Evolutionary conservation across 805 yeast species (phyloP), one percentile per base, ranked within the genome.

Genomic region (Tetrapisispora arboricola): DNA sequence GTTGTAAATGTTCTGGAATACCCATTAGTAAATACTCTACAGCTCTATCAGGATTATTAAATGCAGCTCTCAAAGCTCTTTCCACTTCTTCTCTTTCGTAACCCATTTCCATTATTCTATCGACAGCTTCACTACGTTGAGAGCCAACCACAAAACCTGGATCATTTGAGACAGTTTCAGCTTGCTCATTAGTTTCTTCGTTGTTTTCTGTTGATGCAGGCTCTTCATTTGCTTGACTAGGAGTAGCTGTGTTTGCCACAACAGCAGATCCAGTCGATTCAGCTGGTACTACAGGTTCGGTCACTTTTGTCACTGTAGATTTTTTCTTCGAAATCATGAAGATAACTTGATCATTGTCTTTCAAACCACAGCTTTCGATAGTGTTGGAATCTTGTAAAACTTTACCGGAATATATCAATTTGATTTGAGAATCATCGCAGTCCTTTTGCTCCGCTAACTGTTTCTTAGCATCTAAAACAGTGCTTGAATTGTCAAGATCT

Each of bases 21-120:
- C 96, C 97, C 36, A 88, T 85, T 49, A 92, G 67, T 38, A 92
- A 70, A 60, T 90, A 88, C 60, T 92, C 98, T 12, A 92, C 97
- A 0, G 98, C 98, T 54, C 98, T 78, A 60, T 90, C 97, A 17
- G 98, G 97, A 64, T 92, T 88, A 66, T 90, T 90, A 67, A 78
- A 92, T 1, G 98, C 97, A 13, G 95, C 95, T 52, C 94, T 78
- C 59, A 92, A 67, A 0, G 98, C 98, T 35, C 78, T 75, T 64
- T 85, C 94, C 20, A 86, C 96, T 58, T 85, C 84, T 15, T 76
- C 73, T 52, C 94, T 78, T 39, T 82, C 85, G 58, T 87, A 92
- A 8, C 98, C 98, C 96, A 92, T 87, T 50, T 85, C 96, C 78
- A 87, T 75, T 61, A 92, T 87, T 57, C 81, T 81, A 44, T 70